A percentile compares a stretch with the other conserved stretches of the same genome.
These are phyloP conservation scores for Penicillium angulare DNA, from an alignment of 495 filamentous ascomycete species.

Conservation along the genomic window DNA sequence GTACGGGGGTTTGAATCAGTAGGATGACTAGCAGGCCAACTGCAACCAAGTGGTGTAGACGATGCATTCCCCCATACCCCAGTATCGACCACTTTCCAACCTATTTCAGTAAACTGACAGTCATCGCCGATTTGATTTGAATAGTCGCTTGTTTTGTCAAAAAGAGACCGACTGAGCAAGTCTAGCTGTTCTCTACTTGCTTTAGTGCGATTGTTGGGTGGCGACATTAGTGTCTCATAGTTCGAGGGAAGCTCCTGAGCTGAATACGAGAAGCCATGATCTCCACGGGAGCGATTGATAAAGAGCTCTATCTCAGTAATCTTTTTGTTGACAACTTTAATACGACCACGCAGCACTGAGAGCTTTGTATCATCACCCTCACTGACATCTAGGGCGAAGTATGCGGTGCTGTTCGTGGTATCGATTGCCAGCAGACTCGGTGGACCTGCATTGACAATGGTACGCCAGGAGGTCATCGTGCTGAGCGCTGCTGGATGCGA, in stretches of 20 bases:
- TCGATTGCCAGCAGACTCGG: constrained; percentile 15
- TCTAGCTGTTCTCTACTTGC: not conserved
- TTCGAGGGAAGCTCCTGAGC: constrained; percentile 4
- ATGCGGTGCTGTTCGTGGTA: constrained; percentile 3
- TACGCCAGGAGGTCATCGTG: constrained; percentile 12
- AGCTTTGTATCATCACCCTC: not conserved
- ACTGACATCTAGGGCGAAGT: constrained; percentile 7
- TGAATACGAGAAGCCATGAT: constrained; percentile 11
- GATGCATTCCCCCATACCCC: constrained; percentile 3
- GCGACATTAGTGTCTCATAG: constrained; percentile 1
- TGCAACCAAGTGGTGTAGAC: constrained; percentile 3
- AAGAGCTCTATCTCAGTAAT: constrained; percentile 13
- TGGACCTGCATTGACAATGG: not conserved
- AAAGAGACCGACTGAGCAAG: not conserved
- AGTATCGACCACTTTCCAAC: constrained; percentile 8
- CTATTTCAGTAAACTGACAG: constrained; percentile 9
- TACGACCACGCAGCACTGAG: constrained; percentile 2
- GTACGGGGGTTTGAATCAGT: constrained; percentile 3
- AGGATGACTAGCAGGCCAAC: constrained; percentile 2
- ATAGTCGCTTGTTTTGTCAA: not conserved
- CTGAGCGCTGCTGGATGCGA: constrained; percentile 9
- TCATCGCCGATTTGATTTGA: not conserved
- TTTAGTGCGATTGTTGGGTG: constrained; percentile 4
- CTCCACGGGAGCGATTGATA: constrained; percentile 9
- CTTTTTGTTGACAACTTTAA: not conserved